Conservation (phyloP, 805 yeast genomes). For the Candida ponderosae region DNA sequence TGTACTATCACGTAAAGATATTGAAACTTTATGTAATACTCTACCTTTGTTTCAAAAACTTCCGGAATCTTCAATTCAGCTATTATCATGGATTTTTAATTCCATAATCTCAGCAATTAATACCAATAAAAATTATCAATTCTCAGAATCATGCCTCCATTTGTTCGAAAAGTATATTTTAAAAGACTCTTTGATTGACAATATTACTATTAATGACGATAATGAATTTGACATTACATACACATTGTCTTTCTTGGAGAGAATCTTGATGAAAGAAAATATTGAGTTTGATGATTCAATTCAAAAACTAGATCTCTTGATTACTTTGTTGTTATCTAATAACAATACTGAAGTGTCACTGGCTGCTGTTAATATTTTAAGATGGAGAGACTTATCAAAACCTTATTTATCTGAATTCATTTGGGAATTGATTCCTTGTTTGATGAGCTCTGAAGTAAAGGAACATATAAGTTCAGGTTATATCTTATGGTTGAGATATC, state of each 20-base stretch:
- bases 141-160: neutral
- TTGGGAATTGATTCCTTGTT: slow-evolving; percentile 39
- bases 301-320: slow-evolving; percentile 17
- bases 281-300: slow-evolving; percentile 2
- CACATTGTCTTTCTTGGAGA: slow-evolving; percentile 36
- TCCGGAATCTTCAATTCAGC: neutral
- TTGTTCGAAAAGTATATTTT: neutral
- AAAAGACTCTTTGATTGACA: neutral
- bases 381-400: slow-evolving; percentile 42
- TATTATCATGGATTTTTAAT: neutral
- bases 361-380: slow-evolving; percentile 31
- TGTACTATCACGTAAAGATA: neutral
- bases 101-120: neutral
- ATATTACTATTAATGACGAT: too few relatives aligned
- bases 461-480: slow-evolving; percentile 35
- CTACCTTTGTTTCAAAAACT: neutral
- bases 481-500: slow-evolving; percentile 48
- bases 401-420: slow-evolving; percentile 20
- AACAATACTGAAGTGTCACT: slow-evolving; percentile 31
- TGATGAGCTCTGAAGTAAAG: slow-evolving; percentile 22
- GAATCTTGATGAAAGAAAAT: slow-evolving; percentile 22
- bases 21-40: neutral
- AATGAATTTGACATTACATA: too few relatives aligned
- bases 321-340: slow-evolving; percentile 27
- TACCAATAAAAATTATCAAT: neutral